Conservation (phyloP, 257 asterid species). For the Ballota nigra region DNA sequence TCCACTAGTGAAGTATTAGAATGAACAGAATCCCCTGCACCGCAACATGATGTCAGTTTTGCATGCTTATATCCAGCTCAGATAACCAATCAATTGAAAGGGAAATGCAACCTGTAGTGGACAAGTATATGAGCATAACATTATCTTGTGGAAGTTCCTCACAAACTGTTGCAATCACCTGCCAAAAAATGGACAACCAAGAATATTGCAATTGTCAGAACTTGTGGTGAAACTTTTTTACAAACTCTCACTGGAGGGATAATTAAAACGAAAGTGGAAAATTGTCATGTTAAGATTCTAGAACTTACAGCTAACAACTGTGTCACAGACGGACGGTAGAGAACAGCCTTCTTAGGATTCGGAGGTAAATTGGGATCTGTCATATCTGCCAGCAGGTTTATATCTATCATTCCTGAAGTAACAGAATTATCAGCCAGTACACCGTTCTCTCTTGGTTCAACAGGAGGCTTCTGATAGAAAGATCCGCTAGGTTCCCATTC, state of each 20-base stretch:
- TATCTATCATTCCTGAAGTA: conserved; percentile 82
- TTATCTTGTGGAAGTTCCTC: conserved; percentile 88
- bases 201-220: conserved; percentile 20
- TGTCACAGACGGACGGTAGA: conserved; percentile 82
- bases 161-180: conserved; percentile 84
- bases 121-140: conserved; percentile 76
- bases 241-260: conserved; percentile 21
- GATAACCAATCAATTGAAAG: conserved; percentile 7
- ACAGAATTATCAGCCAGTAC: conserved; percentile 60
- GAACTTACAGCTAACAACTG: conserved; percentile 83
- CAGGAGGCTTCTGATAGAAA: conserved; percentile 58
- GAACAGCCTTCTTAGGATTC: conserved; percentile 86
- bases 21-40: conserved; percentile 52
- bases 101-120: conserved; percentile 65
- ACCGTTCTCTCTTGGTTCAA: conserved; percentile 66
- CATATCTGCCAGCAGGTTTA: conserved; percentile 82
- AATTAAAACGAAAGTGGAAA: conserved; percentile 9
- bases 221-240: conserved; percentile 17
- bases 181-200: conserved; percentile 23
- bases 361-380: conserved; percentile 93
- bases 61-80: conserved; percentile 20
- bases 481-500: conserved; percentile 98
- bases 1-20: conserved; percentile 44
- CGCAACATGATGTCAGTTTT: conserved; percentile 25
- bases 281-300: conserved; percentile 18